Conservation (phyloP, 2,329 filamentous ascomycete species). For the Fusarium transvaalense region DNA sequence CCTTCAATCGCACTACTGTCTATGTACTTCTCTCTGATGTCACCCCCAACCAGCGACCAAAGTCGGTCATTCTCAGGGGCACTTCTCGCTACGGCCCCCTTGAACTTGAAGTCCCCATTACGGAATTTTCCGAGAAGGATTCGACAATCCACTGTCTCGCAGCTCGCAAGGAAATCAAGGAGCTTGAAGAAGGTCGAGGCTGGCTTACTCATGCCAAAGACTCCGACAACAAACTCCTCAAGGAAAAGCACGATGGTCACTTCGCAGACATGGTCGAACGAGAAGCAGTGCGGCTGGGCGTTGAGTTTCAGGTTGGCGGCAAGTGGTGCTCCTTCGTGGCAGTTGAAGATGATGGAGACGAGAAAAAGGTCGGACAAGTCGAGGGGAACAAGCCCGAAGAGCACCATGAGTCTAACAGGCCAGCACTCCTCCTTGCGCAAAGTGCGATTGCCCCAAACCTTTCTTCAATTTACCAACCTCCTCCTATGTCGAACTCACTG, state of each 20-base stretch:
- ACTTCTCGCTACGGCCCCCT: conserved; percentile 70
- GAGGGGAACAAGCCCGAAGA: neutral
- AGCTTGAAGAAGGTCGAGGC: conserved; percentile 77
- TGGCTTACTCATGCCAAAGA: conserved; percentile 70
- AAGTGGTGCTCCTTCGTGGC: conserved; percentile 82
- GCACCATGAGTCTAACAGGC: neutral
- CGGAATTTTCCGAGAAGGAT: conserved; percentile 58
- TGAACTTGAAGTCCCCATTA: conserved; percentile 73
- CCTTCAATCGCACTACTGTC: conserved; percentile 73
- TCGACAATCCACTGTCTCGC: conserved; percentile 77
- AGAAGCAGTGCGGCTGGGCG: conserved; percentile 75
- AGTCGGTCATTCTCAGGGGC: conserved; percentile 69
- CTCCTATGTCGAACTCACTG: no score
- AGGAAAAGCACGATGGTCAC: conserved; percentile 60
- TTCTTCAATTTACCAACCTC: no score
- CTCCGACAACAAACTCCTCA: conserved; percentile 57
- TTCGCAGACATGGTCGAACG: conserved; percentile 72
- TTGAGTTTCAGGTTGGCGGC: conserved; percentile 74
- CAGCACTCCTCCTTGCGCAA: neutral
- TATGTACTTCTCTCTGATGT: conserved; percentile 74
- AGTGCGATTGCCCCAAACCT: no score
- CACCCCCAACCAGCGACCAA: conserved; percentile 56
- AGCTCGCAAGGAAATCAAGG: conserved; percentile 74
- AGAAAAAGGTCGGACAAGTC: conserved; percentile 6
- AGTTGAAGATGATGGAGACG: conserved; percentile 59